Base-by-base conservation (phyloP, 140 eudicot genomes). In the Anethum foeniculum region DNA sequence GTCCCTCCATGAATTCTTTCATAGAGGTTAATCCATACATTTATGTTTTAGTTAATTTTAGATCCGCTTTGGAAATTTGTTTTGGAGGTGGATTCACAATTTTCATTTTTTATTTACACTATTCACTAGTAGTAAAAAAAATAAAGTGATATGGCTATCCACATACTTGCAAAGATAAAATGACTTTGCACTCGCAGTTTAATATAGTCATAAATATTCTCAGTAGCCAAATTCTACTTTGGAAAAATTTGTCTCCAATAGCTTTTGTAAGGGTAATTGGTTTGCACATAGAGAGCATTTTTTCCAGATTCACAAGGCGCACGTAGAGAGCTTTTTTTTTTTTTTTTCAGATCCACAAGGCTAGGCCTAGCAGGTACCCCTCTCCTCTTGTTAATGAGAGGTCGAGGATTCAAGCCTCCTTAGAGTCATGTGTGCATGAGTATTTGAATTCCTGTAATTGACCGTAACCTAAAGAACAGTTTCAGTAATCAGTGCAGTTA, bases 321-420 rank as follows among this genome's bases (percentile, higher is more conserved):
- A 62, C 6, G 1, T 62, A 25, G 38, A 64, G 71, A 64, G 38
- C 38, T 27, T 64, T 64, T 10, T 64, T 62, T 56, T 39, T 27
- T 64, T 64, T 10, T 64, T 62, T 56, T 39, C 3, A 58, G 32
- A 58, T 58, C 68, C 32, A 0, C 32, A 58, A 58, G 68, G 30
- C 68, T n/a, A n/a, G 11, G 68, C 68, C 30, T 23, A 58, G 68
- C 32, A n/a, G 68, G 12, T 56, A 56, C 68, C 68, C 30, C 68
- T 58, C 30, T 58, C 68, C 68, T 58, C 68, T 58, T 58, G 68
- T 54, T 19, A 54, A 54, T 54, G 62, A 54, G 62, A 54, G 62
- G 62, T 54, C 11, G 25, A 18, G 62, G 25, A n/a, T 19, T 19
- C 25, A 54, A 54, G 62, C 62, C 62, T 54, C 25, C 62, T 0